Conservation (phyloP, 2,329 filamentous ascomycete genomes). For the Cordyceps fumosorosea region DNA sequence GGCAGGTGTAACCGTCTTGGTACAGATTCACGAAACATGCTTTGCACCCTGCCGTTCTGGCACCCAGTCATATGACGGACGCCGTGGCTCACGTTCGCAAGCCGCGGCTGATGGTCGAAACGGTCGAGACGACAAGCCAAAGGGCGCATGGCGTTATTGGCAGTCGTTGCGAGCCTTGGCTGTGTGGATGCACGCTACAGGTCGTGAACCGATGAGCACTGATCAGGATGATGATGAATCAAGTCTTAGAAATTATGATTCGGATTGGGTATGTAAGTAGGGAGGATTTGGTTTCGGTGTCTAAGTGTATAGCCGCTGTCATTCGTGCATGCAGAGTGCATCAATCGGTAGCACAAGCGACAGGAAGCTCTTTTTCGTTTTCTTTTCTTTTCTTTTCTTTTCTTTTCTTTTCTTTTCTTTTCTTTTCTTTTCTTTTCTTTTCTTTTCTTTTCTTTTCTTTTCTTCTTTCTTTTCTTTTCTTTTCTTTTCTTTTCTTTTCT, state of each 20-base stretch:
- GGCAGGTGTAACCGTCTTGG: not conserved
- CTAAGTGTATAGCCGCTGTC: not conserved
- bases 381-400: not conserved
- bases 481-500: not conserved
- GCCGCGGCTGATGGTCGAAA: not conserved
- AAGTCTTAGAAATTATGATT: not conserved
- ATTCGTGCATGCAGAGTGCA: not conserved
- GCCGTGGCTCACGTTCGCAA: not conserved
- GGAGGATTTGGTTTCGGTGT: not conserved
- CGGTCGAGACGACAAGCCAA: not conserved
- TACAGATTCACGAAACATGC: not conserved
- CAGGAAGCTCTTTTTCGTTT: not conserved
- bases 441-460: not conserved
- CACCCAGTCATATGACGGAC: not conserved
- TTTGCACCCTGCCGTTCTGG: slow-evolving; percentile 2
- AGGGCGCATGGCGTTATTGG: not conserved
- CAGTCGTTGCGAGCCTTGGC: not conserved
- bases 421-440: not conserved
- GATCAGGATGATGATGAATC: not conserved
- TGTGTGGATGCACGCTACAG: not conserved
- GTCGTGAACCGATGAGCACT: not conserved
- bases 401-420: not conserved
- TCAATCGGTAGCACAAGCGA: not conserved
- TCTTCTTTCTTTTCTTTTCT: not conserved
- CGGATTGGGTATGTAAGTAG: too few relatives aligned